Conservation (phyloP, 345 rosid genomes). For the Conringia planisiliqua region DNA sequence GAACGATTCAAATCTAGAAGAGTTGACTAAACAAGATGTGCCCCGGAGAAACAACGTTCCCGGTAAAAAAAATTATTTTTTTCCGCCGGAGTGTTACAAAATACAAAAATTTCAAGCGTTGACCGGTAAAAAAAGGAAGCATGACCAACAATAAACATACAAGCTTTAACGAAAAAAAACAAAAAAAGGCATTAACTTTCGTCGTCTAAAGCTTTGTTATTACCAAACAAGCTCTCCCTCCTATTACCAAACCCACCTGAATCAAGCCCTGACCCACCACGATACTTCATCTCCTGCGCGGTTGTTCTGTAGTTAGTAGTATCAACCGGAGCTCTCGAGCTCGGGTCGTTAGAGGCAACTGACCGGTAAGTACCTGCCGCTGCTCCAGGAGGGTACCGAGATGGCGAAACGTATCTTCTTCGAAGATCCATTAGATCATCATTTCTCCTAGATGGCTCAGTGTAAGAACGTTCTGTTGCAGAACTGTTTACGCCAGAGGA, state of each 20-base stretch:
- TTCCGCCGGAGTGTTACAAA: conserved; percentile 19
- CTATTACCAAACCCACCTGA: conserved; percentile 55
- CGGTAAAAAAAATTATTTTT: not conserved
- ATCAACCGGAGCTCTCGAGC: conserved; percentile 51
- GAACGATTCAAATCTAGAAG: not conserved
- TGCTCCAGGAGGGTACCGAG: conserved; percentile 58
- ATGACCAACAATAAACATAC: not conserved
- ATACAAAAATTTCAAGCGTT: conserved; percentile 9
- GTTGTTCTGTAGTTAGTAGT: conserved; percentile 55
- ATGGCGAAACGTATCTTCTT: conserved; percentile 66
- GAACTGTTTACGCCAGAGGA: conserved; percentile 41
- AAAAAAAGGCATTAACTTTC: conserved; percentile 32
- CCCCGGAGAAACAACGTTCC: conserved; percentile 2
- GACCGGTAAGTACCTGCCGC: conserved; percentile 63
- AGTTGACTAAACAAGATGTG: not conserved
- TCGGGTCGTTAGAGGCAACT: conserved; percentile 42
- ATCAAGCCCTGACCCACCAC: conserved; percentile 58
- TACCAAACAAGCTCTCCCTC: conserved; percentile 55
- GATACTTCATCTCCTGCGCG: conserved; percentile 52
- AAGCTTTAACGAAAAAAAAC: not conserved
- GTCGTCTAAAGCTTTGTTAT: conserved; percentile 61
- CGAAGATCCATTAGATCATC: conserved; percentile 61
- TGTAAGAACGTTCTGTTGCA: conserved; percentile 52
- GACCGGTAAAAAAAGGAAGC: conserved; percentile 3
- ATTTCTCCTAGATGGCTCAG: conserved; percentile 61